These are phyloP conservation scores for Penicillium turbatum DNA, from an alignment of 495 filamentous ascomycete species.

Conservation along the genomic window DNA sequence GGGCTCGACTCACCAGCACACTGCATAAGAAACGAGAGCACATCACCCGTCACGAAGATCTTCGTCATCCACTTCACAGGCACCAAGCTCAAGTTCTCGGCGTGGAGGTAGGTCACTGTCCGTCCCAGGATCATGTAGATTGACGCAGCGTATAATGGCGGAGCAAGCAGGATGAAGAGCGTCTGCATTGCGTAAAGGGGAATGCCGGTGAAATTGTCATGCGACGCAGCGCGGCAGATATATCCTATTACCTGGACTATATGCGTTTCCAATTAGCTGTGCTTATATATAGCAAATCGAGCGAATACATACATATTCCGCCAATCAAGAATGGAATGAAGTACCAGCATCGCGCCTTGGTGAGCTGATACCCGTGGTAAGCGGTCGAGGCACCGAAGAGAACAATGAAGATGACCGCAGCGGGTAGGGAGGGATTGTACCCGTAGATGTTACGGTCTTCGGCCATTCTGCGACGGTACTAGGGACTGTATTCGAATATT, in stretches of 20 bases:
- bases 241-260: conserved; percentile 59
- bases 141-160: conserved; percentile 51
- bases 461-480: conserved; percentile 6
- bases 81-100: conserved; percentile 30
- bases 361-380: conserved; percentile 19
- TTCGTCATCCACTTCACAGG: conserved; percentile 30
- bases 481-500: background rate
- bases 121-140: conserved; percentile 59
- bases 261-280: background rate
- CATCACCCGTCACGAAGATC: conserved; percentile 38
- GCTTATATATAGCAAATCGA: background rate
- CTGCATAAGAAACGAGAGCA: conserved; percentile 33
- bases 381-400: conserved; percentile 18
- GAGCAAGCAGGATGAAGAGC: conserved; percentile 43
- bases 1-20: conserved; percentile 19
- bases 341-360: conserved; percentile 25
- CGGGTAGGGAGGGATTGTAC: conserved; percentile 21
- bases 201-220: conserved; percentile 22
- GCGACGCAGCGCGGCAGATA: conserved; percentile 44
- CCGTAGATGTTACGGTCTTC: conserved; percentile 22
- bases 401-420: conserved; percentile 21
- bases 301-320: conserved; percentile 21
- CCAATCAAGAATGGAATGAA: conserved; percentile 28
- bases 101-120: conserved; percentile 43
- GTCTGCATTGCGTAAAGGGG: conserved; percentile 38